Evolutionary conservation across 257 asterid genomes (phyloP), one percentile per base, ranked within the genome.

Genomic region (Nicotiana knightiana): DNA sequence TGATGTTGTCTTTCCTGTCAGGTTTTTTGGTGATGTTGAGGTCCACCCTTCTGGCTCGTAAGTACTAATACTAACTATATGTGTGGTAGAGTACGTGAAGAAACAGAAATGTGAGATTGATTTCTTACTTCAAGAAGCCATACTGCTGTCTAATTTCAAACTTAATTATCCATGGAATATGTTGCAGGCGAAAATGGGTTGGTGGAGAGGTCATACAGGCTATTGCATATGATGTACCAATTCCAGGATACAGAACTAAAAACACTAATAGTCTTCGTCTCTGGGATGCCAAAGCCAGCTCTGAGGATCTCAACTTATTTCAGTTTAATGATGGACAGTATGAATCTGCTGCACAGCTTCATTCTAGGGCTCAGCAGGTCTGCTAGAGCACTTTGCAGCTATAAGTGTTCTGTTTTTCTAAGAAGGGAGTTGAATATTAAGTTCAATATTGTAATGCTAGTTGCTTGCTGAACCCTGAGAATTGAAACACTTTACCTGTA

Each of bases 141-240:
- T 11, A 18, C 39, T 61, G 73, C 11, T 6, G 64, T 64, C 62
- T 43, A 62, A 62, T 80, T 43, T 64, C 30, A 53, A 62, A 46
- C 53, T 37, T 68, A 46, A 21, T 62, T 62, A 35, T 43, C 26
- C 39, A 17, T 46, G 51, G 55, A 55, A 58, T 71, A 67, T 86
- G 82, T 79, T 62, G 65, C 85, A 96, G 98, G 67, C 93, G 98
- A 81, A 94, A 90, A 80, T 96, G 97, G 99, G 89, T 93, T 53
- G 99, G 98, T 79, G 99, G 99, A 55, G 99, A 94, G 91, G 94
- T 93, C 85, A 58, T 94, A 85, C 97, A 96, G 87, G 98, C 99
- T 83, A 81, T 94, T 87, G 98, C 98, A 81, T 96, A 94, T 85
- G 99, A 96, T 90, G 98, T 96, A 58, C 99, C 99, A n/a, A 93